Conservation (phyloP, 73 alveolate species). For the Uronychia binucleata region DNA sequence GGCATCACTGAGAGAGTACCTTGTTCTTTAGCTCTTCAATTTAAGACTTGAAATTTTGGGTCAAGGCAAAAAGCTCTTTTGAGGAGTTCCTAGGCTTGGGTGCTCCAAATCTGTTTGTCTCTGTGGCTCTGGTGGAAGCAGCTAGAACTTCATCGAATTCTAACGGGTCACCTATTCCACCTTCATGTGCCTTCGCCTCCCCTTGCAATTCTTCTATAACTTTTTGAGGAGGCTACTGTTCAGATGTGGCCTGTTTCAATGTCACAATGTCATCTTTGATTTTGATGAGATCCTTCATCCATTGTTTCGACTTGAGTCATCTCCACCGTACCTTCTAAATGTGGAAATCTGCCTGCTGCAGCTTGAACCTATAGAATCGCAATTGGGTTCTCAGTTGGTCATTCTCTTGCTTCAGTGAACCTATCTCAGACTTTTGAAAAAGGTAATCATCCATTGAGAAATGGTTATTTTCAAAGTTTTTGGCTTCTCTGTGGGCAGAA, state of each 20-base stretch:
- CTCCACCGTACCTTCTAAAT: background rate
- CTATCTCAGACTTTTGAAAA: background rate
- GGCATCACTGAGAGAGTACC: background rate
- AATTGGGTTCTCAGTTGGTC: background rate
- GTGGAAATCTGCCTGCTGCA: background rate
- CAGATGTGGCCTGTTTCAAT: background rate
- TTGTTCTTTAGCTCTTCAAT: background rate
- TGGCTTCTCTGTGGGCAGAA: no score
- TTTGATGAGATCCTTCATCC: background rate
- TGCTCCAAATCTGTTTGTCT: background rate
- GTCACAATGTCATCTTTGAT: background rate
- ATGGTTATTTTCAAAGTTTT: no score
- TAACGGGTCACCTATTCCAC: background rate
- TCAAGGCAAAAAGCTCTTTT: background rate
- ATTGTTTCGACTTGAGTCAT: background rate
- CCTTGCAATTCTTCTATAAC: background rate
- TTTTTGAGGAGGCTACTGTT: no score
- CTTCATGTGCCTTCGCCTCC: background rate
- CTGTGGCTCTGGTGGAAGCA: background rate
- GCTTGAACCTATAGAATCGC: background rate
- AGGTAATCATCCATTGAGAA: background rate
- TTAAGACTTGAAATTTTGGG: background rate
- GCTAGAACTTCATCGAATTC: background rate
- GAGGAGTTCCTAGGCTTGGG: background rate
- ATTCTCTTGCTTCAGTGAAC: background rate